Conservation (phyloP, 163 green algal genomes). For the Chlorella variabilis region DNA sequence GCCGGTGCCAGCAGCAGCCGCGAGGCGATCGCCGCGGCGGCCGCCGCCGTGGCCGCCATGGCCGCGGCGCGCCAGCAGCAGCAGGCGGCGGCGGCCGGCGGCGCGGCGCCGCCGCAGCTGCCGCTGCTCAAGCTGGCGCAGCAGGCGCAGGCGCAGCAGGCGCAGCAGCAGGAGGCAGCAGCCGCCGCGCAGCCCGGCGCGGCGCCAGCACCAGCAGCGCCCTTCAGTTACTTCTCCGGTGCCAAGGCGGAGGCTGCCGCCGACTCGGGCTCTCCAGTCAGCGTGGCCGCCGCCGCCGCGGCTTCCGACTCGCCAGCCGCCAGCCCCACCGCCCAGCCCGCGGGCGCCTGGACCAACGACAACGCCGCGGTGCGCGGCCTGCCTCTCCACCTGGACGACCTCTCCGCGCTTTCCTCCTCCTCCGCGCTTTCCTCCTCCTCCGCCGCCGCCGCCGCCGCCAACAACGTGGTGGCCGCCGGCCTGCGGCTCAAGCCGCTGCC, state of each 20-base stretch:
- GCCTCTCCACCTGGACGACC: slow-evolving; percentile 29
- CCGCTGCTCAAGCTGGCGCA: neutral
- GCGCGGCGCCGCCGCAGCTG: slow-evolving; percentile 12
- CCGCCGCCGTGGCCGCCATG: slow-evolving; percentile 13
- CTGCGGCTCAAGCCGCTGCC: slow-evolving; percentile 21
- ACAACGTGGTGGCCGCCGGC: neutral
- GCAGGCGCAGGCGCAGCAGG: neutral
- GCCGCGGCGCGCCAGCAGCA: slow-evolving; percentile 25
- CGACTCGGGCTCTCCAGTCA: slow-evolving; percentile 3
- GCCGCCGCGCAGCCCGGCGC: neutral
- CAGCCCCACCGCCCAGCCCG: neutral
- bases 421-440: neutral
- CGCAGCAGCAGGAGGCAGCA: neutral
- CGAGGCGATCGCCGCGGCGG: slow-evolving; percentile 12
- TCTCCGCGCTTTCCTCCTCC: neutral
- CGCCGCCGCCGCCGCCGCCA: neutral
- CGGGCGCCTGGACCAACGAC: slow-evolving; percentile 34
- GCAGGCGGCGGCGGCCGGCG: neutral
- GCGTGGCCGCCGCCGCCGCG: neutral
- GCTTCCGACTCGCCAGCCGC: too few species aligned
- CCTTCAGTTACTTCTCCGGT: neutral
- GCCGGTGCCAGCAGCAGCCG: neutral
- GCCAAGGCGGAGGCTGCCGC: neutral
- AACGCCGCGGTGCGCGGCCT: slow-evolving; percentile 41
- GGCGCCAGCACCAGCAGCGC: too few species aligned